phyloP scores from a whole-genome alignment of 2,329 filamentous ascomycete genomes.

The Coniochaeta hoffmannii region DNA sequence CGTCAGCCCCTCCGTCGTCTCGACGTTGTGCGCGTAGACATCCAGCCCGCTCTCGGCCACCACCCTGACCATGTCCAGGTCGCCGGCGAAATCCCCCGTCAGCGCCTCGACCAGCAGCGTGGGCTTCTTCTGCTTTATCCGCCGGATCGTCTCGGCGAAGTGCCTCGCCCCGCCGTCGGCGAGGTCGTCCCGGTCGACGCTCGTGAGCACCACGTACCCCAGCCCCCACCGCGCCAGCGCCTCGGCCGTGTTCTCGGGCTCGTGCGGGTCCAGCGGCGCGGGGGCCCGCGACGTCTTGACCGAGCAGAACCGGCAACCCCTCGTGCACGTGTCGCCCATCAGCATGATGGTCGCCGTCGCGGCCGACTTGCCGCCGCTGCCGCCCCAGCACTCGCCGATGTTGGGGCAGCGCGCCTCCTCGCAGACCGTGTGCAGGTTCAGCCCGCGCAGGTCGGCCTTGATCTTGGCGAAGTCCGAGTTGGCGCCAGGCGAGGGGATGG shows the following conservation, averaged over 20 bases:
- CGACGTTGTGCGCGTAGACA: constrained; percentile 95
- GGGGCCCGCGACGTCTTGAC: constrained; percentile 81
- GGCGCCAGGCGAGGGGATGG: constrained; percentile 64
- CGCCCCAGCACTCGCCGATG: constrained; percentile 97
- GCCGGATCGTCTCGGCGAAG: constrained; percentile 88
- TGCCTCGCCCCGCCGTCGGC: constrained; percentile 81
- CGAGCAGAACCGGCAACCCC: constrained; percentile 93
- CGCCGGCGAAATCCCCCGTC: constrained; percentile 80
- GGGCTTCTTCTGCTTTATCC: constrained; percentile 80
- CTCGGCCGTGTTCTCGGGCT: constrained; percentile 95
- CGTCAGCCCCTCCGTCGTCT: constrained; percentile 87
- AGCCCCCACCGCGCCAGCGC: constrained; percentile 87
- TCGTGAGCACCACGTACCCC: constrained; percentile 91
- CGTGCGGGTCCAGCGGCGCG: constrained; percentile 81
- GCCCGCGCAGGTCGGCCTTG: constrained; percentile 82
- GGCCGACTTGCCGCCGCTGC: constrained; percentile 76
- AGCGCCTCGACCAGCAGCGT: constrained; percentile 74
- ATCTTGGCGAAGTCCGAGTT: constrained; percentile 86
- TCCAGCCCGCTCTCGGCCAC: constrained; percentile 86
- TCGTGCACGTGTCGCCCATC: constrained; percentile 97
- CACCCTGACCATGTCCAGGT: constrained; percentile 77
- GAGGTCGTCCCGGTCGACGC: constrained; percentile 88
- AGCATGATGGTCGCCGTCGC: constrained; percentile 99
- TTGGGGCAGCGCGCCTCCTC: constrained; percentile 97
- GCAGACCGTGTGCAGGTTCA: constrained; percentile 91